Evolutionary conservation across 176 grass and related monocot species (phyloP), one percentile per base, ranked within the genome.

Genomic region (Bonia amplexicaulis): DNA sequence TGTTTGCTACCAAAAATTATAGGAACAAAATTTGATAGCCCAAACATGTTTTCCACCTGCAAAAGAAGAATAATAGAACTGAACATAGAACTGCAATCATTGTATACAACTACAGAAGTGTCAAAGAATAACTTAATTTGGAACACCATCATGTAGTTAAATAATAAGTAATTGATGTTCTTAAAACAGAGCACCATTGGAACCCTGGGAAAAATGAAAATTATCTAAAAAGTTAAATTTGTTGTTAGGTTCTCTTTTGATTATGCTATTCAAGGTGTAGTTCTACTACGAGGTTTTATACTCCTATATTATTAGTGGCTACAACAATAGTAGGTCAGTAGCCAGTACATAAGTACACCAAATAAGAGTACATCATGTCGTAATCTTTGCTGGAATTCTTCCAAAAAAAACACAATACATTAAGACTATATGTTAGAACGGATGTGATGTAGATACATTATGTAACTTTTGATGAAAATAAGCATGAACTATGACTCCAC

Each of bases 1-100:
- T 99, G 47, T 80, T 92, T 94, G 70, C 74, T 99, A 66, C 93
- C 91, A 49, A 99, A 82, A 83, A 99, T 69, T 23, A 99, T 78
- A 80, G 96, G 93, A 44, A 99, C 86, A 87, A 96, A 99, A 81
- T 99, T 99, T 80, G 96, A 99, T 88, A 99, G 80, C 55, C 96
- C 96, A 79, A 80, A 92, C 22, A 90, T 72, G 66, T 99, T 99
- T 80, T 99, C 96, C 6, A 99, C 93, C 96, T 99, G 84, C 53
- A 89, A 89, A 84, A 66, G 37, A 80, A 29, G 87, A 63, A 52
- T 8, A 65, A 80, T 57, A 69, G 54, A 70, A 71, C 48, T 12
- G 9, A 44, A 53, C 37, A 70, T 71, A 63, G 44, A 71, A 71
- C 17, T 53, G 15, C 0, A 11, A 29, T 78, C 48, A 86, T 33